phyloP scores from a whole-genome alignment of 1,139 yeast genomes.

The Pichiaceae sp. region DNA sequence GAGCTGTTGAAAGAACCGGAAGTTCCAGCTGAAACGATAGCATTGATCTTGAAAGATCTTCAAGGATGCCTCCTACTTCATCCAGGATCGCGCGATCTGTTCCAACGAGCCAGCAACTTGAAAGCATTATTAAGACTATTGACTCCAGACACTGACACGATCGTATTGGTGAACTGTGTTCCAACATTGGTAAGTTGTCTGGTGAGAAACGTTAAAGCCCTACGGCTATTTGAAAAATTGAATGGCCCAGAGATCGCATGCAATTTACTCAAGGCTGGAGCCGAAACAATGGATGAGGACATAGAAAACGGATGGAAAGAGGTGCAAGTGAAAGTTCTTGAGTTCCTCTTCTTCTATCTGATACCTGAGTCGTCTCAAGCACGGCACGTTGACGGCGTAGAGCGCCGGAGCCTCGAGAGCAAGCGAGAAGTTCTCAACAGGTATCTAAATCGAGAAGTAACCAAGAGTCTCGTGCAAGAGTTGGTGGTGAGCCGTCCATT shows the following conservation, averaged over 20 bases:
- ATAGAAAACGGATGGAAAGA: constrained; percentile 28
- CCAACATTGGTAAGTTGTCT: constrained; percentile 54
- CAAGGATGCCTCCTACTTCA: constrained; percentile 62
- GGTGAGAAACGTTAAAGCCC: constrained; percentile 47
- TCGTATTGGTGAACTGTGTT: constrained; percentile 37
- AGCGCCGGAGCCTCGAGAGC: constrained; percentile 36
- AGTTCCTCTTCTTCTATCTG: constrained; percentile 63
- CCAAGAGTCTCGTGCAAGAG: constrained; percentile 38
- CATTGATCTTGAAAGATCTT: constrained; percentile 33
- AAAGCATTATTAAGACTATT: constrained; percentile 14
- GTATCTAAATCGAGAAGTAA: constrained; percentile 31
- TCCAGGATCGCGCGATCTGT: constrained; percentile 43
- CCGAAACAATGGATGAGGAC: background rate
- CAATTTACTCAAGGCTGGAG: constrained; percentile 25
- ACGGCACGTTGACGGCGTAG: constrained; percentile 12
- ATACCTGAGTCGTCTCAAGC: constrained; percentile 45
- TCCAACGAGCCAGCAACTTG: constrained; percentile 28
- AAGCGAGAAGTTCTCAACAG: constrained; percentile 47
- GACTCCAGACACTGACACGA: constrained; percentile 10
- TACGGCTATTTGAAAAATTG: constrained; percentile 51
- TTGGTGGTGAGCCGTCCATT: constrained; percentile 37
- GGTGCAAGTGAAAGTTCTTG: constrained; percentile 54
- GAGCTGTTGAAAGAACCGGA: constrained; percentile 5
- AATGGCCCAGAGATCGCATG: constrained; percentile 54
- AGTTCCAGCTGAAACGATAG: constrained; percentile 1